phyloP scores from a whole-genome alignment of 2,329 filamentous ascomycete genomes.

The Diplodia mutila region DNA sequence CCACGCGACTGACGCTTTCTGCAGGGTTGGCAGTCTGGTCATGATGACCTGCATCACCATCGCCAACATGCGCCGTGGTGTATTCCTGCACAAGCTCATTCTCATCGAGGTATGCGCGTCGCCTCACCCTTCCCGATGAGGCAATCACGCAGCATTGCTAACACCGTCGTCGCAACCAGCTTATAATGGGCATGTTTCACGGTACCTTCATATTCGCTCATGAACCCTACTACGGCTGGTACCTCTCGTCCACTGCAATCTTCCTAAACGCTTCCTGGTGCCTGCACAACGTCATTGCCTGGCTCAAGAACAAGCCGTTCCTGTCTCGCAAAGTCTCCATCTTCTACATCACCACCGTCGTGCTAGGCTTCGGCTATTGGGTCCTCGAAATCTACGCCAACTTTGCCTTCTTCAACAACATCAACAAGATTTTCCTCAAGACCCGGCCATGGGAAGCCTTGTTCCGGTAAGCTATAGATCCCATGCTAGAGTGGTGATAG shows the following conservation, averaged over 20 bases:
- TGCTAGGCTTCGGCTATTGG: conserved; percentile 66
- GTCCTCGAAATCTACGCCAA: conserved; percentile 67
- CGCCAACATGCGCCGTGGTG: conserved; percentile 53
- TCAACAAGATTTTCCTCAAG: conserved; percentile 56
- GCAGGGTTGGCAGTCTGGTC: conserved; percentile 45
- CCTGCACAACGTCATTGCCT: conserved; percentile 68
- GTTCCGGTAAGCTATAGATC: conserved; percentile 51
- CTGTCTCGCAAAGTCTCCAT: conserved; percentile 54
- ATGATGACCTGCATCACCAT: conserved; percentile 54
- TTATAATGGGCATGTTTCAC: conserved; percentile 61
- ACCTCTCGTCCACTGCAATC: conserved; percentile 63
- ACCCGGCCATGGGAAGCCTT: conserved; percentile 65
- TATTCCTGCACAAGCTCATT: conserved; percentile 56
- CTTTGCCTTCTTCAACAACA: conserved; percentile 65
- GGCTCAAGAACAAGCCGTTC: conserved; percentile 69
- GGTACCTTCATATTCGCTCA: conserved; percentile 64
- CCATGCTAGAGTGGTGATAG: too few relatives aligned
- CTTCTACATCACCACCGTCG: conserved; percentile 63
- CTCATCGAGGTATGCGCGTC: conserved; percentile 48
- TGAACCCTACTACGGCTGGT: conserved; percentile 64
- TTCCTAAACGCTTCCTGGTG: conserved; percentile 66
- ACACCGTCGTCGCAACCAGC: conserved; percentile 37
- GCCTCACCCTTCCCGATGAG: conserved; percentile 2
- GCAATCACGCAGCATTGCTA: not conserved
- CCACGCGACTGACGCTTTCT: not conserved